These are phyloP conservation scores for Aspergillus japonicus DNA, from an alignment of 2,329 filamentous ascomycete species.

Conservation along the genomic window DNA sequence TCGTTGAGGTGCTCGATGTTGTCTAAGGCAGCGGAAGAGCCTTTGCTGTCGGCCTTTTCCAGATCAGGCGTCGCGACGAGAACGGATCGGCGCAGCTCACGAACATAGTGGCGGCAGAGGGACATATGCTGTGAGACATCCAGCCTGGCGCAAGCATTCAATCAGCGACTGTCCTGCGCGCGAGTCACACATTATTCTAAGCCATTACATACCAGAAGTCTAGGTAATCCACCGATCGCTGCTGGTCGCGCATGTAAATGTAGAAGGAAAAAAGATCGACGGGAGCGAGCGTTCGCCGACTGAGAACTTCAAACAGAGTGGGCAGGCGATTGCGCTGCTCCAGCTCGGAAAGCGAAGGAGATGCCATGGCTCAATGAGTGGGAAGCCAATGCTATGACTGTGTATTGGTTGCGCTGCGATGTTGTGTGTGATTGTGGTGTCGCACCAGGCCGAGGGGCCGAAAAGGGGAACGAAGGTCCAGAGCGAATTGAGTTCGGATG, in stretches of 20 bases:
- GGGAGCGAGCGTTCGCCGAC: slow-evolving; percentile 86
- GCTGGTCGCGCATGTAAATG: slow-evolving; percentile 99
- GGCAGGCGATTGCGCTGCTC: slow-evolving; percentile 77
- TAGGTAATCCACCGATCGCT: slow-evolving; percentile 94
- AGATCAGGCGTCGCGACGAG: slow-evolving; percentile 89
- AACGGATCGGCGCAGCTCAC: slow-evolving; percentile 88
- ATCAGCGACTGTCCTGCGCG: slow-evolving; percentile 11
- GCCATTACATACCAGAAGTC: slow-evolving; percentile 79
- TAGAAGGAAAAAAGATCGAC: slow-evolving; percentile 99
- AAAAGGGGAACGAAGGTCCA: slow-evolving; percentile 5
- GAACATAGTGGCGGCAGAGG: slow-evolving; percentile 90
- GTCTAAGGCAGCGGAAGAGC: slow-evolving; percentile 78
- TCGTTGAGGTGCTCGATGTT: slow-evolving; percentile 70
- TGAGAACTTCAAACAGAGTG: slow-evolving; percentile 93
- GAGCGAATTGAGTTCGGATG: not conserved
- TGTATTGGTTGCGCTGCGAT: not conserved
- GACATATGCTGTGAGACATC: slow-evolving; percentile 99
- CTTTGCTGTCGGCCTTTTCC: slow-evolving; percentile 76
- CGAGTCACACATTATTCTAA: not conserved
- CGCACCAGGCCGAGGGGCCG: slow-evolving; percentile 1
- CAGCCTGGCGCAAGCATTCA: slow-evolving; percentile 62
- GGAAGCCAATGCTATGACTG: not conserved
- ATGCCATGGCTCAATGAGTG: slow-evolving; percentile 27
- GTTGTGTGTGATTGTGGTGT: slow-evolving; percentile 1
- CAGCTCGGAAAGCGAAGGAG: slow-evolving; percentile 34